phyloP scores from a whole-genome alignment of 2,329 filamentous ascomycete species.

The Neofusicoccum sp. region DNA sequence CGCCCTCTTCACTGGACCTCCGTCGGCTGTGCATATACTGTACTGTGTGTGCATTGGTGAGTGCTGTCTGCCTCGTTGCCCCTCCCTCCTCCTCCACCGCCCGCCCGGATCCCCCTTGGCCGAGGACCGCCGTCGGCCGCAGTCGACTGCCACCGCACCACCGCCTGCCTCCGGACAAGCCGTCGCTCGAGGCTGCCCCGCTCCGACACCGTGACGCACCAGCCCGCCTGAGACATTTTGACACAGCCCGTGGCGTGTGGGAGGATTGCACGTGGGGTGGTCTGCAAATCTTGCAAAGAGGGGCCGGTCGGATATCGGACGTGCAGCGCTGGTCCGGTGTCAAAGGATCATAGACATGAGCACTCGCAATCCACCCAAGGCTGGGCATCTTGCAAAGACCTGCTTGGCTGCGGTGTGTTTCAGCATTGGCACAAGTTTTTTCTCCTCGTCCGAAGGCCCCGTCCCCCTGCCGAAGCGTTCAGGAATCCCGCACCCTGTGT shows the following conservation, averaged over 20 bases:
- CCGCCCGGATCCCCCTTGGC: slow-evolving; percentile 4
- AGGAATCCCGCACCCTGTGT: slow-evolving; percentile 9
- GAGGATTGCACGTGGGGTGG: neutral
- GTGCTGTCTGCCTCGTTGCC: neutral
- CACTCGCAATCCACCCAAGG: slow-evolving; percentile 8
- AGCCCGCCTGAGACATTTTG: neutral
- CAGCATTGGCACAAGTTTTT: slow-evolving; percentile 13
- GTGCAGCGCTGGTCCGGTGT: slow-evolving; percentile 1
- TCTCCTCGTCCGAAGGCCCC: neutral
- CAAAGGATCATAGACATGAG: slow-evolving; percentile 2
- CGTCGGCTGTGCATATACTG: slow-evolving; percentile 14
- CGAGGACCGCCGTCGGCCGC: neutral
- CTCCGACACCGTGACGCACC: neutral
- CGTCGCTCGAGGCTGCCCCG: neutral
- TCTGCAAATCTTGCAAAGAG: slow-evolving; percentile 2
- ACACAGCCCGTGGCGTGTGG: neutral
- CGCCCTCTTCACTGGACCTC: slow-evolving; percentile 17
- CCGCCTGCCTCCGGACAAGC: neutral
- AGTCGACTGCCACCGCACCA: neutral
- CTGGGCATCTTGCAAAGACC: slow-evolving; percentile 4
- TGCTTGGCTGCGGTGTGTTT: neutral
- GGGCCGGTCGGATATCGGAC: slow-evolving; percentile 4
- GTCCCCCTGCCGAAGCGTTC: slow-evolving; percentile 5
- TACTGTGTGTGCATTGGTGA: slow-evolving; percentile 17
- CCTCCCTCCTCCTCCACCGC: neutral